Evolutionary conservation across 139 green algal genomes (phyloP).

Genomic region (Tetratostichococcus sp.): DNA sequence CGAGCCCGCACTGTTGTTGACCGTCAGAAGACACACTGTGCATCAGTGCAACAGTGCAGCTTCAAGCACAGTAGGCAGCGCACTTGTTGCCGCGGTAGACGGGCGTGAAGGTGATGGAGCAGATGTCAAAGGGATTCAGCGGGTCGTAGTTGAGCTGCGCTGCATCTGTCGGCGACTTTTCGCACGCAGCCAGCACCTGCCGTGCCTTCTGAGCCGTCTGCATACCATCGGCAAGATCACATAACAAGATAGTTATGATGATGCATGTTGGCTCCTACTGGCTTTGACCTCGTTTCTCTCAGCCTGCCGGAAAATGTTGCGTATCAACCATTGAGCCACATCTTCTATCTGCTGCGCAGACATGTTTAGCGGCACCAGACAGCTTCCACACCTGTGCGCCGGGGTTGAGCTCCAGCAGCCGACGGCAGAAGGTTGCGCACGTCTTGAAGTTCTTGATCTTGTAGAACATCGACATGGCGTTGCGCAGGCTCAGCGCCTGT

Average conservation of each 20-base stretch:
- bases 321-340: no score
- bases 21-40: neutral
- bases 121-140: conserved; percentile 98
- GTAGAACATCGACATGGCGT: conserved; percentile 93
- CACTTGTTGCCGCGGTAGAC: conserved; percentile 79
- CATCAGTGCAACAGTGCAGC: neutral
- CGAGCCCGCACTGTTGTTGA: neutral
- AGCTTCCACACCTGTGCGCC: conserved; percentile 77
- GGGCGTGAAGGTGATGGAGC: conserved; percentile 86
- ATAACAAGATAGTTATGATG: no score
- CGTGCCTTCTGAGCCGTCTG: conserved; percentile 73
- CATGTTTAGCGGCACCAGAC: no score
- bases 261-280: no score
- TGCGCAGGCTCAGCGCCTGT: conserved; percentile 72
- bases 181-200: conserved; percentile 90
- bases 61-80: neutral
- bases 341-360: no score
- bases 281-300: no score
- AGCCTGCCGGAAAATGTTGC: no score
- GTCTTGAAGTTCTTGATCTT: conserved; percentile 93
- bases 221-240: conserved; percentile 1
- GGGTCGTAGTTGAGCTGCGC: conserved; percentile 92
- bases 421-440: conserved; percentile 83
- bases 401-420: conserved; percentile 93
- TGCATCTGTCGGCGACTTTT: conserved; percentile 84